Base-by-base conservation (phyloP, 2,329 filamentous ascomycete species). In the Epichloe glyceriae region DNA sequence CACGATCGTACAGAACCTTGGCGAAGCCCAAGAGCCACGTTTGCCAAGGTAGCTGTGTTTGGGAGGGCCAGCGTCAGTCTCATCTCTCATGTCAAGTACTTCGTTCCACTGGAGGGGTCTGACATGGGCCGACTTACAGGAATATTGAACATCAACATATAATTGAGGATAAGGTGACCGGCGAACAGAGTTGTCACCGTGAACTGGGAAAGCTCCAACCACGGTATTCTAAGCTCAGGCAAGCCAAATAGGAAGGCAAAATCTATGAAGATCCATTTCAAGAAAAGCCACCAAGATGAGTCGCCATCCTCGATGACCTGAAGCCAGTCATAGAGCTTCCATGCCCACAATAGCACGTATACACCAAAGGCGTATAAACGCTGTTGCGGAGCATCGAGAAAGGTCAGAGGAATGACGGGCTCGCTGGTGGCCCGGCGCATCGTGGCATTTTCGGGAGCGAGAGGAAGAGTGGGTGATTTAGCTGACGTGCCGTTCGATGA, bases 181-280 rank as follows among this genome's bases (percentile, higher is more conserved):
- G 86, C 66, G 61, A 93, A 94, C 20, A 90, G 69, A 34, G 78
- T 72, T 41, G 85, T 77, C 50, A 87, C 85, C 1, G 82, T 82
- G 37, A 79, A 76, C 61, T 87, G 86, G 42, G 87, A 88, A 72
- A 91, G 88, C 72, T 97, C 89, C 52, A 98, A 74, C 94, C 93
- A 98, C 52, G 93, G 93, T 76, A 98, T 95, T 64, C 87, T 82
- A 60, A 98, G 68, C 57, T 86, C 79, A 17, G 94, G 91, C 50
- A 98, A 71, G 7, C 86, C 86, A 65, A 94, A 95, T 55, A 97
- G 74, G 65, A 90, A 96, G 22, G 85, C 68, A 54, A 86, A 85
- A 69, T 98, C 93, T 55, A 98, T 79, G 52, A 82, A 75, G 55
- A 87, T 79, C 93, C 93, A 98, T 77, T 97, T 98, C 62, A 95